A percentile compares a stretch with the other conserved stretches of the same genome.
Conservation (phyloP, 2,329 filamentous ascomycete genomes). For the Aspergillus nomiae region DNA sequence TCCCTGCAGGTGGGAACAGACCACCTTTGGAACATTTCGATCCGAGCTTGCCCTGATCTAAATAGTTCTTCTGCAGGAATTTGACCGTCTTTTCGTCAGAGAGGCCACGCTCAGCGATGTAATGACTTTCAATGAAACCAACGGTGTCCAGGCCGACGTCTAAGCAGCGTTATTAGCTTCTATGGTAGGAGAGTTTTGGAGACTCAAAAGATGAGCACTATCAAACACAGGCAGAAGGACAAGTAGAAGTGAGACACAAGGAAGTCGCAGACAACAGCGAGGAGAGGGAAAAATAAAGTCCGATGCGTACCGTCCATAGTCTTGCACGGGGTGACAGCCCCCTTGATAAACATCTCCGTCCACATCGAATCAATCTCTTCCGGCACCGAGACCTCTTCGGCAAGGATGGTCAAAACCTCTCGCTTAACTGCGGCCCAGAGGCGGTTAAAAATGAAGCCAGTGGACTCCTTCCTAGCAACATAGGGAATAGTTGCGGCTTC, state of each 20-base stretch:
- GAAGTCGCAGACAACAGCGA: conserved; percentile 9
- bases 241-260: background rate
- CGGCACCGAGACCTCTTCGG: conserved; percentile 53
- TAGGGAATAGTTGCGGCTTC: too few relatives aligned
- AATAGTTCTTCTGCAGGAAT: conserved; percentile 49
- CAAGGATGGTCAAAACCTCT: conserved; percentile 52
- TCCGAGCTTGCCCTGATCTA: conserved; percentile 52
- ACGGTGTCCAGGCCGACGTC: conserved; percentile 57
- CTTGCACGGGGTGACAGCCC: conserved; percentile 31
- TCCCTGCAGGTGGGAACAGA: conserved; percentile 26
- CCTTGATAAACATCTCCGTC: conserved; percentile 14
- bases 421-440: conserved; percentile 61
- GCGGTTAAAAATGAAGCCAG: conserved; percentile 55
- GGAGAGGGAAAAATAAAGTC: too few relatives aligned
- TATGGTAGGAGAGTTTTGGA: too few relatives aligned
- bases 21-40: conserved; percentile 47
- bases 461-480: too few relatives aligned
- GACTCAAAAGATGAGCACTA: too few relatives aligned
- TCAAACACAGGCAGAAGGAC: too few relatives aligned
- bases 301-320: conserved; percentile 45
- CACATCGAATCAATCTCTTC: conserved; percentile 54
- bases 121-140: conserved; percentile 56
- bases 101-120: conserved; percentile 53
- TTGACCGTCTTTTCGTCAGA: conserved; percentile 43
- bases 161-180: conserved; percentile 2